These are phyloP conservation scores for Aspergillus olivimuriae DNA, from an alignment of 495 filamentous ascomycete species.

Conservation along the genomic window DNA sequence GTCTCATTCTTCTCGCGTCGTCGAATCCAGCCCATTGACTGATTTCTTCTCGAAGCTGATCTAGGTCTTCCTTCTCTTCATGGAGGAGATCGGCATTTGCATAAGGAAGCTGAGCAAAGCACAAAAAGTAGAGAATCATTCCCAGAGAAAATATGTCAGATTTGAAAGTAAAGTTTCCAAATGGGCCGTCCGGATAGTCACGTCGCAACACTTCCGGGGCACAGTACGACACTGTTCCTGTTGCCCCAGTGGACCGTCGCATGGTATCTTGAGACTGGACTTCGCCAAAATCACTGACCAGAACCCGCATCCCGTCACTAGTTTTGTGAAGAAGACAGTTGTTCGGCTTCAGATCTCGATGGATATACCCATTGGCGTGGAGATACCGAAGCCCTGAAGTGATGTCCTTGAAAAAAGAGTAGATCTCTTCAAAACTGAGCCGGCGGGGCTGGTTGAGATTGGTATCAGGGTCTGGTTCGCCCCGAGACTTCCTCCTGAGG, in stretches of 20 bases:
- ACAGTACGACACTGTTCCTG: constrained; percentile 95
- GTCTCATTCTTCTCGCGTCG: constrained; percentile 61
- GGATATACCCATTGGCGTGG: constrained; percentile 90
- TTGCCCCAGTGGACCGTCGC: constrained; percentile 84
- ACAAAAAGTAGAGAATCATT: constrained; percentile 98
- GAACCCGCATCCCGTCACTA: constrained; percentile 60
- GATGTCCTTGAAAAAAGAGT: constrained; percentile 94
- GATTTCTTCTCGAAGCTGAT: constrained; percentile 81
- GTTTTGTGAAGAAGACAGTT: constrained; percentile 87
- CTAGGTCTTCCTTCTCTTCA: constrained; percentile 89
- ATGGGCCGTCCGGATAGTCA: constrained; percentile 58
- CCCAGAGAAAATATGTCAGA: constrained; percentile 95
- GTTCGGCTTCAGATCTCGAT: constrained; percentile 90
- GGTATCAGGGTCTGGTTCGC: constrained; percentile 46
- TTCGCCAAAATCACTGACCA: constrained; percentile 97
- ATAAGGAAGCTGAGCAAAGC: constrained; percentile 88
- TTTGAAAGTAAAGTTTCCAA: constrained; percentile 90
- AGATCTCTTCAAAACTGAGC: constrained; percentile 84
- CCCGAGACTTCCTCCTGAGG: constrained; percentile 67
- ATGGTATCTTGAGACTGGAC: constrained; percentile 75
- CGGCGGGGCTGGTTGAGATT: constrained; percentile 51
- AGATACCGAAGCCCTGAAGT: constrained; percentile 86
- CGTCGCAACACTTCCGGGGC: constrained; percentile 84
- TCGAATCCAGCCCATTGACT: constrained; percentile 80
- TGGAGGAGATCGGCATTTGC: constrained; percentile 71